phyloP scores from a whole-genome alignment of 805 yeast species.

The Ogataea pini region DNA sequence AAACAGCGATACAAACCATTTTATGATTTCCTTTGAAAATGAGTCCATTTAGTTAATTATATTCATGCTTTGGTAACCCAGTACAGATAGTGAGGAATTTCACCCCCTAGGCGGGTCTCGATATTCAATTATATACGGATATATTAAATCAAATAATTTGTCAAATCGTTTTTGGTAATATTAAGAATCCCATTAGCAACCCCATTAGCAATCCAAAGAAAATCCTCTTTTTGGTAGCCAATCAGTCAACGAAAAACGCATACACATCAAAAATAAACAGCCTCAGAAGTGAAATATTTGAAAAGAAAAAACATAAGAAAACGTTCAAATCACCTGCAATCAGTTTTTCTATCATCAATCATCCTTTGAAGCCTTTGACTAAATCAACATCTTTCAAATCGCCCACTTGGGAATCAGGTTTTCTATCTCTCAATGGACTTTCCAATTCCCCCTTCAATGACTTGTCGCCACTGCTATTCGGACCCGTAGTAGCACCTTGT shows the following conservation, averaged over 20 bases:
- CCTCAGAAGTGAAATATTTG: too few species aligned
- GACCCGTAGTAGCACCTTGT: conserved; percentile 31
- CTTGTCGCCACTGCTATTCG: conserved; percentile 21
- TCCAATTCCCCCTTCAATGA: conserved; percentile 29
- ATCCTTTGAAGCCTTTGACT: conserved; percentile 45
- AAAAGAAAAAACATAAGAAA: background rate
- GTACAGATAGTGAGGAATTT: too few species aligned
- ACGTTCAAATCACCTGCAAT: background rate
- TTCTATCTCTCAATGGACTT: conserved; percentile 32
- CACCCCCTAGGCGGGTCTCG: background rate
- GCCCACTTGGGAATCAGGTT: conserved; percentile 34
- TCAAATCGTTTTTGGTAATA: too few species aligned
- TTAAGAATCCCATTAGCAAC: too few species aligned
- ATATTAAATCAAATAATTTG: too few species aligned
- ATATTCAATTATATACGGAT: background rate
- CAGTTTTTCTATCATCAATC: background rate
- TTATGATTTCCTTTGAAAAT: too few species aligned
- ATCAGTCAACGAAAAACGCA: background rate
- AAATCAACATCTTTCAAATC: conserved; percentile 50
- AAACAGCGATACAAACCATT: too few species aligned
- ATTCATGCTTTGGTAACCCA: too few species aligned
- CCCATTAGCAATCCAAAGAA: too few species aligned
- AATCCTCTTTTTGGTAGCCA: too few species aligned
- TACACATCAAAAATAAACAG: too few species aligned
- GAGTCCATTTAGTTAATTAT: too few species aligned